Evolutionary conservation across 352 stramenopile genomes (phyloP).

Genomic region (Peronospora farinosa): DNA sequence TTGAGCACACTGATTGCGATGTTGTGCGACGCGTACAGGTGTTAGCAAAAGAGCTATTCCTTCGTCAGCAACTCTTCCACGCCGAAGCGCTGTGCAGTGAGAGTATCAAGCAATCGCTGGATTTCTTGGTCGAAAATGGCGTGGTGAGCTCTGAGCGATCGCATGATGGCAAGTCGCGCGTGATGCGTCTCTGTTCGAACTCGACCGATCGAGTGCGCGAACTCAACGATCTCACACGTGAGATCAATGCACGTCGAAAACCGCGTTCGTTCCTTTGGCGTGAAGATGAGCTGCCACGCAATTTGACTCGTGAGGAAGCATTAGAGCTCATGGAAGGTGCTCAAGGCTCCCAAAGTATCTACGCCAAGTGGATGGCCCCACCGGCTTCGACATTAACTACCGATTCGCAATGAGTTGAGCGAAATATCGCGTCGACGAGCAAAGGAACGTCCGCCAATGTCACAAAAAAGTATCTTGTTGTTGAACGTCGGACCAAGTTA

Average conservation of each 20-base stretch:
- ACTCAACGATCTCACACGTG: slow-evolving; percentile 32
- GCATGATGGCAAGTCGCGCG: slow-evolving; percentile 23
- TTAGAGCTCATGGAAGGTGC: slow-evolving; percentile 28
- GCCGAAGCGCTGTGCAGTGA: slow-evolving; percentile 69
- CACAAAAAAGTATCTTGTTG: neutral
- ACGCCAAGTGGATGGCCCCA: slow-evolving; percentile 33
- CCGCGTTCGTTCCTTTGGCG: slow-evolving; percentile 43
- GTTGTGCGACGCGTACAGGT: slow-evolving; percentile 50
- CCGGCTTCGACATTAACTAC: slow-evolving; percentile 3
- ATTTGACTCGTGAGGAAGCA: slow-evolving; percentile 26
- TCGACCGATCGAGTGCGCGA: neutral
- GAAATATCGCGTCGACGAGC: slow-evolving; percentile 12
- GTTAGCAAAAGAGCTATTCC: slow-evolving; percentile 47
- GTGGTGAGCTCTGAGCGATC: slow-evolving; percentile 34
- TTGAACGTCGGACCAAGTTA: no score
- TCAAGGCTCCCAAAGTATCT: slow-evolving; percentile 19
- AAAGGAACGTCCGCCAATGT: neutral
- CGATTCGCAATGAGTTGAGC: slow-evolving; percentile 19
- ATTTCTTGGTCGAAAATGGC: slow-evolving; percentile 48
- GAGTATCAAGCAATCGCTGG: slow-evolving; percentile 67
- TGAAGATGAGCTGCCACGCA: slow-evolving; percentile 21
- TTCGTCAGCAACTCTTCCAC: slow-evolving; percentile 36
- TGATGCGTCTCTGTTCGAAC: slow-evolving; percentile 24
- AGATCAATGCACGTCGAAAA: slow-evolving; percentile 43
- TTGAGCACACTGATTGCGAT: slow-evolving; percentile 34